Conservation (phyloP, 495 filamentous ascomycete genomes). For the Gamarada debralockiae region DNA sequence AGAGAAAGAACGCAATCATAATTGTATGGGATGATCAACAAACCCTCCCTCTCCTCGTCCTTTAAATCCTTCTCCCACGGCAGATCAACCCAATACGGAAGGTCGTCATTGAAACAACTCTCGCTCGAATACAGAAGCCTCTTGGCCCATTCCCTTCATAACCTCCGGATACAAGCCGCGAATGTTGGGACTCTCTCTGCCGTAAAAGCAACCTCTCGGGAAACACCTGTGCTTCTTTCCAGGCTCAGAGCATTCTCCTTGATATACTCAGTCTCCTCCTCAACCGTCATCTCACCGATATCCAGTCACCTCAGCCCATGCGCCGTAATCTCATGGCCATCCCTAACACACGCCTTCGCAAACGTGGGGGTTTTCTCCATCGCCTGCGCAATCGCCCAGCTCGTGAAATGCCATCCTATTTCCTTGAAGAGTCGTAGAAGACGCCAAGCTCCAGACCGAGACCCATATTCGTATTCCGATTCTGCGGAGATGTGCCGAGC, state of each 20-base stretch:
- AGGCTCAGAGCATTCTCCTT: too few relatives aligned
- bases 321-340: conserved; percentile 35
- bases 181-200: conserved; percentile 28
- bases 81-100: conserved; percentile 37
- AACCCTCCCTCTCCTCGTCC: conserved; percentile 27
- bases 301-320: conserved; percentile 37
- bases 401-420: conserved; percentile 30
- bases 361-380: conserved; percentile 31
- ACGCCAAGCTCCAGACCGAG: conserved; percentile 33
- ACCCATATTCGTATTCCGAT: conserved; percentile 32
- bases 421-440: conserved; percentile 33
- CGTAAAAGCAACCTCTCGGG: conserved; percentile 37
- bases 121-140: conserved; percentile 32
- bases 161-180: conserved; percentile 30
- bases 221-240: too few relatives aligned
- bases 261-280: too few relatives aligned
- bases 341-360: conserved; percentile 26
- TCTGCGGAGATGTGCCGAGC: conserved; percentile 8
- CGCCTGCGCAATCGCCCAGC: conserved; percentile 32
- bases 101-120: conserved; percentile 33
- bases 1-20: conserved; percentile 5
- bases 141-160: conserved; percentile 29
- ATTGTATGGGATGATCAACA: conserved; percentile 36
- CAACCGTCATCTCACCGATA: conserved; percentile 25
- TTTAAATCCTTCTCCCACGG: conserved; percentile 29